These are phyloP conservation scores for Pseudogymnoascus sp. DNA, from an alignment of 2,329 filamentous ascomycete genomes.

Conservation along the genomic window DNA sequence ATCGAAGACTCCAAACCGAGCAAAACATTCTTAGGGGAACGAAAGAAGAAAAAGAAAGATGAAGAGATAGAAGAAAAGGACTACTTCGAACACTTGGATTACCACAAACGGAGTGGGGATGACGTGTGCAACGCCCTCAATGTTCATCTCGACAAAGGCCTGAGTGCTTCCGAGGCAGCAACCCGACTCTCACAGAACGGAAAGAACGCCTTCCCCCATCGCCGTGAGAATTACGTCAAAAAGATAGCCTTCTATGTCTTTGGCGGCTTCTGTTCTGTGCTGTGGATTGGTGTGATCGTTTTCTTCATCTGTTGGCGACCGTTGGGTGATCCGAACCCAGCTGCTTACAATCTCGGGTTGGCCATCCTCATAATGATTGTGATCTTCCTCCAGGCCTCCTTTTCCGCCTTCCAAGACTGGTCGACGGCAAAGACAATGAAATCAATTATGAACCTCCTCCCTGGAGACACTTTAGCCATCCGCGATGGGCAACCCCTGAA, in stretches of 20 bases:
- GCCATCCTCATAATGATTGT: conserved; percentile 41
- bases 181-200: conserved; percentile 35
- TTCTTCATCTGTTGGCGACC: conserved; percentile 43
- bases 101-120: conserved; percentile 30
- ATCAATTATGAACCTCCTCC: conserved; percentile 39
- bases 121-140: conserved; percentile 36
- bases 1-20: neutral
- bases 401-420: conserved; percentile 43
- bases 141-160: conserved; percentile 29
- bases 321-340: conserved; percentile 36
- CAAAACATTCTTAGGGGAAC: conserved; percentile 15
- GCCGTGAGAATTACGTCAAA: conserved; percentile 37
- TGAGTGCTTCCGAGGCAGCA: conserved; percentile 30
- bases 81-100: conserved; percentile 37
- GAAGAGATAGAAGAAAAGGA: conserved; percentile 33
- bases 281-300: conserved; percentile 40
- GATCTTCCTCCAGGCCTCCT: conserved; percentile 39
- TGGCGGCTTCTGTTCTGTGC: conserved; percentile 41
- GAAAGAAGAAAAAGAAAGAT: conserved; percentile 23
- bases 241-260: conserved; percentile 38
- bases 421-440: conserved; percentile 41
- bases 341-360: conserved; percentile 37
- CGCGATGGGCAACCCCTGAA: conserved; percentile 39
- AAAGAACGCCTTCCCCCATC: conserved; percentile 35
- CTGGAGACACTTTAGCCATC: conserved; percentile 36